Evolutionary conservation across 2,329 filamentous ascomycete species (phyloP).

Genomic region (Alternaria hordeiaustralica): DNA sequence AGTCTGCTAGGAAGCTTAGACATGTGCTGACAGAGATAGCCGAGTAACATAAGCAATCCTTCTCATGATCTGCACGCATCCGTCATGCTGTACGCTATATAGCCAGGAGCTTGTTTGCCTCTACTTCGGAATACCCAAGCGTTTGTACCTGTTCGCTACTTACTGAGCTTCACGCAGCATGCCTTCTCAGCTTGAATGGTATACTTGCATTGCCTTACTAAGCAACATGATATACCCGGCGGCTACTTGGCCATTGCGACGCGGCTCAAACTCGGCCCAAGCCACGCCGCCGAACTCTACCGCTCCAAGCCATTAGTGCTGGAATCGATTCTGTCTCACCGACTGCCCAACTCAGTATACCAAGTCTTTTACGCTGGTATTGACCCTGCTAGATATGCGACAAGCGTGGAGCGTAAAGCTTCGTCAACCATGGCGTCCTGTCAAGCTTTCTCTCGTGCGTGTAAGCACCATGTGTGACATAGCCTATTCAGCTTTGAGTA

Average conservation of each 20-base stretch:
- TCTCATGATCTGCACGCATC: neutral
- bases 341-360: constrained; percentile 28
- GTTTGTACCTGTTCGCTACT: neutral
- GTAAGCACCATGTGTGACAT: neutral
- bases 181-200: neutral
- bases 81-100: neutral
- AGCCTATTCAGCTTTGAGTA: neutral
- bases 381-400: neutral
- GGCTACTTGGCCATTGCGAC: neutral
- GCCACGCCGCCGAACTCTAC: constrained; percentile 15
- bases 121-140: neutral
- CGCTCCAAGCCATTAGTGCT: constrained; percentile 39
- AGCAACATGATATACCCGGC: neutral
- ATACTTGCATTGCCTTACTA: neutral
- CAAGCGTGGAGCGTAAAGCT: neutral
- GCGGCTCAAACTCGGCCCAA: constrained; percentile 8
- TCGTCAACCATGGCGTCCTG: neutral
- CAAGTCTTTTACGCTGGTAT: constrained; percentile 6
- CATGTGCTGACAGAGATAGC: constrained; percentile 11
- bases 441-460: neutral
- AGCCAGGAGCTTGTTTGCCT: neutral
- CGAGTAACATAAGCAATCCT: constrained; percentile 2
- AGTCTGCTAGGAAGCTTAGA: neutral
- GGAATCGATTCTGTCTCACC: constrained; percentile 21
- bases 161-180: neutral